Base-by-base conservation (phyloP, 495 filamentous ascomycete genomes). In the Parathielavia hyrcaniae region DNA sequence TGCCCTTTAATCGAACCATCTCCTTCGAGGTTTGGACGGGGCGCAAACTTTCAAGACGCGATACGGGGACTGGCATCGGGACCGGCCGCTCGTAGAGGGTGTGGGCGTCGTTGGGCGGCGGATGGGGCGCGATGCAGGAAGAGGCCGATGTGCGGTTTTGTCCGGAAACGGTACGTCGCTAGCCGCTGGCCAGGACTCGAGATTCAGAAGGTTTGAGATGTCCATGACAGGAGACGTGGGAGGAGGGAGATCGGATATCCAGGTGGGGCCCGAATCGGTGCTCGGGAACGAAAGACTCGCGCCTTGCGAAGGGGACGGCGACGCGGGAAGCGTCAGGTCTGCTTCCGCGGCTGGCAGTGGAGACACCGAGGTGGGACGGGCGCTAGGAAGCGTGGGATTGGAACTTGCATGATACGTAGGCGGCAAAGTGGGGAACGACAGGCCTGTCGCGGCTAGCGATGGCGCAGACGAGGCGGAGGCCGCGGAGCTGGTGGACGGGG, bases 161-260 rank as follows among this genome's bases (percentile, higher is more conserved):
- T 50, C 48, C 48, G 48, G 17, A 50, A 50, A 36, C 32, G 48
- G 48, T 50, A 50, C 34, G 17, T 50, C 48, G 48, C 48, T 50
- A 50, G 30, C 48, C 48, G 17, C 30, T 50, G 16, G 30, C 48
- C 32, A 50, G 48, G 32, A 35, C 14, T 50, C 34, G 48, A 19
- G n/a, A 19, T 50, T 50, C 7, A 50, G 48, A 34, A 50, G 48
- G 48, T 50, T 50, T 22, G 48, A 36, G 48, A 50, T 50, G 32
- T 38, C 32, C 12, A 50, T 50, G 20, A 22, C 16, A 50, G 48
- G 48, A 38, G 32, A 50, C 48, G 34, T 50, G 20, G 32, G 48
- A 50, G 32, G 32, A 13, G 48, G 32, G 34, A 38, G n/a, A 13
- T 50, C 17, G 48, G 34, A 50, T 16, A 38, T 50, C 30, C 4